Percentiles rank a stretch among this genome's conserved stretches.
These are phyloP conservation scores for Leccinum huronense DNA, from an alignment of 1,284 basidiomycete genomes.

Conservation along the genomic window DNA sequence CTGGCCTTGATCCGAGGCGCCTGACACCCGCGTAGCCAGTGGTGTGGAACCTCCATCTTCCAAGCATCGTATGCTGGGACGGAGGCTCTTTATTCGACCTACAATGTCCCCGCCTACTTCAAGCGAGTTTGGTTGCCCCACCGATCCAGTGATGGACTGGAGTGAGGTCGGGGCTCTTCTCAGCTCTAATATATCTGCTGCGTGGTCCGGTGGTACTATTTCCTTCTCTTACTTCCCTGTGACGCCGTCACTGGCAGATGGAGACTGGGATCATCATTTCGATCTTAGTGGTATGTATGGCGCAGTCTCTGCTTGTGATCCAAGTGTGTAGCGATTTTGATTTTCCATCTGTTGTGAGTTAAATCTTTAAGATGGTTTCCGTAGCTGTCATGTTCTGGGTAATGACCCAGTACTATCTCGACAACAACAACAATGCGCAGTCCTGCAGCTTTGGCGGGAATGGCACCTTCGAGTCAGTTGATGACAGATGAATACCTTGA, in stretches of 20 bases:
- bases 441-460: conserved; percentile 82
- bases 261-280: conserved; percentile 75
- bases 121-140: conserved; percentile 85
- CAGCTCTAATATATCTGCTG: conserved; percentile 66
- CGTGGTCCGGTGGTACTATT: conserved; percentile 80
- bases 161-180: conserved; percentile 78
- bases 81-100: conserved; percentile 57
- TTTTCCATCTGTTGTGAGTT: conserved; percentile 6
- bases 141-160: conserved; percentile 68
- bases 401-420: conserved; percentile 79
- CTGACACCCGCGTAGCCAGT: conserved; percentile 49
- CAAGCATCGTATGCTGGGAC: conserved; percentile 53
- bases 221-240: conserved; percentile 90
- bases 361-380: conserved; percentile 16
- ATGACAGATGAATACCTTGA: too few species aligned
- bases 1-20: conserved; percentile 11
- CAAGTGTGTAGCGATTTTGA: conserved; percentile 47
- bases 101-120: conserved; percentile 85
- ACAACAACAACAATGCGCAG: conserved; percentile 53
- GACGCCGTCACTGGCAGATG: conserved; percentile 42
- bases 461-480: conserved; percentile 47
- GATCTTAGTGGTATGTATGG: conserved; percentile 78
- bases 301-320: conserved; percentile 68
- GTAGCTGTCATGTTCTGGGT: conserved; percentile 77
- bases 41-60: conserved; percentile 75